phyloP scores from a whole-genome alignment of 148 eudicot genomes.

The Euryodendron excelsum region DNA sequence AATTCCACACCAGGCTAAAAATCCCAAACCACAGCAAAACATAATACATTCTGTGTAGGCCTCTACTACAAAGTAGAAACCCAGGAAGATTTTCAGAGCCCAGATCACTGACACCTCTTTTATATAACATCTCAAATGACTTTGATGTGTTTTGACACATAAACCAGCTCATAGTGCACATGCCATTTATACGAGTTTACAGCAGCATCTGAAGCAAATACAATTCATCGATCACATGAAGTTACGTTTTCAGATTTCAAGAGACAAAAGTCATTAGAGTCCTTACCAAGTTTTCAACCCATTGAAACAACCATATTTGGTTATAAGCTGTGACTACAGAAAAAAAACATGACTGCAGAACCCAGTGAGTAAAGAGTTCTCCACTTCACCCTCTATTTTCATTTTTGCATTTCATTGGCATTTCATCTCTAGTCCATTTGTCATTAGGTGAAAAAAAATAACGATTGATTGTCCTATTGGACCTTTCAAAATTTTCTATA shows the following conservation, averaged over 20 bases:
- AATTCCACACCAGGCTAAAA: background rate
- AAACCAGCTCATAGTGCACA: too few species aligned
- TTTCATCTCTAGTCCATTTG: background rate
- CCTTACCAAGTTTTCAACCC: background rate
- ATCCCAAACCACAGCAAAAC: background rate
- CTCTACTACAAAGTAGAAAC: background rate
- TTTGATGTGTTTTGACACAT: too few species aligned
- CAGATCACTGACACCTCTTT: too few species aligned
- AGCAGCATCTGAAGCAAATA: too few species aligned
- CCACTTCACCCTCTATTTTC: background rate
- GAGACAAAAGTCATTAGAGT: too few species aligned
- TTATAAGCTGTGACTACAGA: background rate
- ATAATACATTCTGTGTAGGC: background rate
- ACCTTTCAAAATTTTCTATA: background rate
- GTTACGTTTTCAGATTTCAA: too few species aligned
- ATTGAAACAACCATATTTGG: background rate
- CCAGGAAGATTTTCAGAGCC: background rate
- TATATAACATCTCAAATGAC: too few species aligned
- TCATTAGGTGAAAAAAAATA: background rate
- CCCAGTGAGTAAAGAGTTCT: background rate
- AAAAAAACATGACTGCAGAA: slow-evolving; percentile 2
- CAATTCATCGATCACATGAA: too few species aligned
- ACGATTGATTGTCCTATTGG: background rate
- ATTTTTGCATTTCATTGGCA: background rate
- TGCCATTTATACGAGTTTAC: too few species aligned